Evolutionary conservation across 1,284 basidiomycete species (phyloP).

Genomic region (Mrakiaceae sp.): DNA sequence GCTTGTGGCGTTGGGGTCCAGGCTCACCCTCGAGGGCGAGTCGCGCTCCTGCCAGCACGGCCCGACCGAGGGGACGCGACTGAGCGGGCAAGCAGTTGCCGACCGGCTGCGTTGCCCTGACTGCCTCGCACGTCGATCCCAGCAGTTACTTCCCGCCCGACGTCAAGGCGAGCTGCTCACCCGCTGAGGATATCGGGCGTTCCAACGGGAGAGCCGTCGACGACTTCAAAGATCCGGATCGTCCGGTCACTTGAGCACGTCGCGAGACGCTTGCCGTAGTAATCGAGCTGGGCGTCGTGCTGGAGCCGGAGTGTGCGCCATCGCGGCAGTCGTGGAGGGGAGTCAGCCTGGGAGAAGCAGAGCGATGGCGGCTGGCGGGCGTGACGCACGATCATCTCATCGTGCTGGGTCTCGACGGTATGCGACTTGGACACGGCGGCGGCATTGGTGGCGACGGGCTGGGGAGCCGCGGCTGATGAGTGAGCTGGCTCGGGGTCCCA

Average conservation of each 20-base stretch:
- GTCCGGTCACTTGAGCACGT: conserved; percentile 95
- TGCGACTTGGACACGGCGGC: conserved; percentile 13
- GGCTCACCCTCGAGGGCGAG: no score
- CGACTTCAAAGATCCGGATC: conserved; percentile 88
- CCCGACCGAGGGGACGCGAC: no score
- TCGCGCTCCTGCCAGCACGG: no score
- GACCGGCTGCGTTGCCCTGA: neutral
- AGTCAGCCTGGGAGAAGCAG: neutral
- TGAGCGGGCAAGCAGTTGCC: no score
- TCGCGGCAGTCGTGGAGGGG: neutral
- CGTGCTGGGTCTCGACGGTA: conserved; percentile 71
- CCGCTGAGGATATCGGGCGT: conserved; percentile 46
- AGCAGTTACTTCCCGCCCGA: neutral
- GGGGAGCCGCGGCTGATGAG: no score
- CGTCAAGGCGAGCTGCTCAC: neutral
- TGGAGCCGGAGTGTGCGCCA: conserved; percentile 28
- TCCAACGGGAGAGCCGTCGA: conserved; percentile 61
- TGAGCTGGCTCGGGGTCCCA: no score
- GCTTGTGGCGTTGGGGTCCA: no score
- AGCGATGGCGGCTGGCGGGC: neutral
- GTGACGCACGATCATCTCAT: conserved; percentile 80
- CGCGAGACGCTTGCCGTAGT: conserved; percentile 90
- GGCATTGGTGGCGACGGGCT: no score
- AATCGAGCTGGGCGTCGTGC: conserved; percentile 98
- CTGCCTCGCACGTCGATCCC: neutral